Base-by-base conservation (phyloP, 495 filamentous ascomycete genomes). In the Xylaria intraflava region DNA sequence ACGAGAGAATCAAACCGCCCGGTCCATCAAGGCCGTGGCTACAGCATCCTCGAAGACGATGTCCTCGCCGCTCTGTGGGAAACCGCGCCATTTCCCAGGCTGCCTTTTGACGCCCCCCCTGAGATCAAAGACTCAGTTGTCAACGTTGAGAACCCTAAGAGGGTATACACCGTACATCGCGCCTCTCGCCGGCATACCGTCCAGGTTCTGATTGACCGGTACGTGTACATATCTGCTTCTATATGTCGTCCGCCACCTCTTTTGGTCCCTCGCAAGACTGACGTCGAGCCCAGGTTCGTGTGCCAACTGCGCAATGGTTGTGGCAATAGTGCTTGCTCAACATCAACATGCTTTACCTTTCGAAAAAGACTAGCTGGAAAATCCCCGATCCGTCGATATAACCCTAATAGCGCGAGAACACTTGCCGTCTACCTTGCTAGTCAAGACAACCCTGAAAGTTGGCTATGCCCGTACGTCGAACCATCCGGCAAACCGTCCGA, bases 221-320 rank as follows among this genome's bases (percentile, higher is more conserved):
- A 56, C 35, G 76, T 69, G 29, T 12, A 4, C 6, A 4, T 38
- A 35, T 35, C 12, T n/a, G 31, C 31, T 35, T 35, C 31, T 10
- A 35, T n/a, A 11, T 35, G 31, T 12, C 31, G 12, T 12, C 8
- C 35, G 14, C 11, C 23, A 11, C 48, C 14, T 56, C 44, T 43
- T 22, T 29, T 38, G 44, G 3, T 29, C 39, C 26, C 38, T 48
- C 19, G 45, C 24, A 22, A 6, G 24, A 24, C 53, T 68, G 52
- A 65, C 30, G 17, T 57, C 36, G 8, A 9, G 20, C 48, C n/a
- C 64, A 95, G 90, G 56, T 94, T 87, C 63, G 86, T 90, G 55
- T 73, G 77, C 17, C 90, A 96, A 70, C 78, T 96, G n/a, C 79
- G 89, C 31, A 78, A 90, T 52, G 90, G 90, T 49, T 96, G 90